Conservation (phyloP, 148 eudicot genomes). For the Vaccinium macrocarpon region DNA sequence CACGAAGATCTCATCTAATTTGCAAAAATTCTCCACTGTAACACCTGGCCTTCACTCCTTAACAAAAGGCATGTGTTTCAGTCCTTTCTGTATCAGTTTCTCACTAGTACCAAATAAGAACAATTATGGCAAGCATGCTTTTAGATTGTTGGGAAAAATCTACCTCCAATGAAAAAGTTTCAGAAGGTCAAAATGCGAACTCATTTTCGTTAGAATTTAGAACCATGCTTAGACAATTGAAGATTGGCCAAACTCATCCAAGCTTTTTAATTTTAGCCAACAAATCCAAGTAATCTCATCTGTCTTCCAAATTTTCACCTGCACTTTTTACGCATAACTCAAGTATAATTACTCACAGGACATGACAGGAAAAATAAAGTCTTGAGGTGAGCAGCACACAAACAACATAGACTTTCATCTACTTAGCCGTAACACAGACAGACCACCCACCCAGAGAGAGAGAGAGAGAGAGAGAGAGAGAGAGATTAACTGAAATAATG, state of each 20-base stretch:
- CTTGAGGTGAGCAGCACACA: not conserved
- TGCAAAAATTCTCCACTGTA: not conserved
- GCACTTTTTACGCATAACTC: not conserved
- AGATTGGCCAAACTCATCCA: not conserved
- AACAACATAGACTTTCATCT: not conserved
- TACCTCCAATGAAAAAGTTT: not conserved
- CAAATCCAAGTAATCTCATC: not conserved
- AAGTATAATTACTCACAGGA: not conserved
- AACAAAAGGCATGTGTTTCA: not conserved
- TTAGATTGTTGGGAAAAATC: not conserved
- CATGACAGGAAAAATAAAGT: not conserved
- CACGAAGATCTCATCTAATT: not conserved
- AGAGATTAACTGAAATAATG: not conserved
- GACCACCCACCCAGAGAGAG: not conserved
- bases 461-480: no score
- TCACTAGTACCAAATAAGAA: not conserved
- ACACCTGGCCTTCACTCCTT: not conserved
- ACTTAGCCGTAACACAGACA: not conserved
- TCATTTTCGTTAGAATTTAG: not conserved
- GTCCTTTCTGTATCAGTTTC: not conserved
- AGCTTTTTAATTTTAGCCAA: not conserved
- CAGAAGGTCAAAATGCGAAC: not conserved
- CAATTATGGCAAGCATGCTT: not conserved
- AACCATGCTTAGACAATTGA: not conserved
- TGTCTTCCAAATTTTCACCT: not conserved